Evolutionary conservation across 1,284 basidiomycete species (phyloP).

Genomic region (Leccinum holopus): DNA sequence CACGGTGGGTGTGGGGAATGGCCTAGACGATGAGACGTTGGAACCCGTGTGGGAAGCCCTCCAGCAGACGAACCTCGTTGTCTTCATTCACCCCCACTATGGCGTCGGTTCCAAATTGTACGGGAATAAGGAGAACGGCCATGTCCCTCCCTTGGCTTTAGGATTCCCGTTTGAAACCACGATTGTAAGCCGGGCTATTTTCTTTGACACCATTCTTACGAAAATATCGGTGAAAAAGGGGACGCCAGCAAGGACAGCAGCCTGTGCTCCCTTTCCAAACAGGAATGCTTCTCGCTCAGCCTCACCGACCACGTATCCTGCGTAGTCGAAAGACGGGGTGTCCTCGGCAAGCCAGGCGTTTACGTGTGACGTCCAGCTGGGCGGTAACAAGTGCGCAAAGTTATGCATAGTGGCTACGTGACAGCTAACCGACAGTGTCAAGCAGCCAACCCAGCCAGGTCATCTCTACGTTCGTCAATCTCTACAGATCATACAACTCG

Average conservation of each 20-base stretch:
- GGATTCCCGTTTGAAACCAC: conserved; percentile 91
- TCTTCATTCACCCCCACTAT: conserved; percentile 84
- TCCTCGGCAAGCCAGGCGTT: conserved; percentile 89
- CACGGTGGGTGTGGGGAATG: conserved; percentile 72
- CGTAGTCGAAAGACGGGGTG: conserved; percentile 96
- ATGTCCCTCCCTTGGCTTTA: conserved; percentile 80
- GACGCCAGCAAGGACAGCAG: conserved; percentile 88
- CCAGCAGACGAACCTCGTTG: conserved; percentile 62
- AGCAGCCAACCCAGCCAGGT: conserved; percentile 31
- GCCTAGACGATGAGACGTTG: conserved; percentile 73
- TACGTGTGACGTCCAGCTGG: conserved; percentile 86
- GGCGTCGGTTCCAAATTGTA: conserved; percentile 67
- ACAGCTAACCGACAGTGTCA: conserved; percentile 14
- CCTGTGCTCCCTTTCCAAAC: conserved; percentile 76
- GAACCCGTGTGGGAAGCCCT: conserved; percentile 79
- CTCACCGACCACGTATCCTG: conserved; percentile 96
- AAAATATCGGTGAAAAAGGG: conserved; percentile 92
- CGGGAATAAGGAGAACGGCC: conserved; percentile 76
- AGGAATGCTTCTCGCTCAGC: conserved; percentile 83
- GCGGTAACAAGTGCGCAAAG: conserved; percentile 79
- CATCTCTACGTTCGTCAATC: conserved; percentile 53
- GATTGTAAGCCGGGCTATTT: conserved; percentile 50
- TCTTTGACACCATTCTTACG: conserved; percentile 7
- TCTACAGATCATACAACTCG: conserved; percentile 70
- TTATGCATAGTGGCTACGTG: conserved; percentile 25